Evolutionary conservation across 371 early-diverging fungal genomes (phyloP), one percentile per base, ranked within the genome.

Genomic region (Choanephora cucurbitarum): DNA sequence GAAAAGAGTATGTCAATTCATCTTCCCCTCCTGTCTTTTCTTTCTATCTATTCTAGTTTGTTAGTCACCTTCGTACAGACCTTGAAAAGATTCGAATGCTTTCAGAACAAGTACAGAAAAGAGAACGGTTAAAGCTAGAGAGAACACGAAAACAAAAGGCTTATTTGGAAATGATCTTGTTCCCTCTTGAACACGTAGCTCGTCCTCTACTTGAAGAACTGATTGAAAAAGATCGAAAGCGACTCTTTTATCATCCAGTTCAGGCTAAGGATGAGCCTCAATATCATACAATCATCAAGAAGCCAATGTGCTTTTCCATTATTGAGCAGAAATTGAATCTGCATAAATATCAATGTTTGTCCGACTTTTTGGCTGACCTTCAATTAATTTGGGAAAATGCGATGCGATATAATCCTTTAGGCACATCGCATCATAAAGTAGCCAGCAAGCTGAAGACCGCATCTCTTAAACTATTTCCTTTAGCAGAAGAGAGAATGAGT

Each of bases 101-200:
- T 22, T 78, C 85, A 0, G 96, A 97, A 62, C 82, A 91, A 52
- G 90, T 96, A 8, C 82, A 90, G 37, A 89, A 91, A 39, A 82
- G 97, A 2, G 97, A 98, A 59, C 84, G 87, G 45, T 83, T 84
- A 49, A 95, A 96, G 63, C 68, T 95, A 33, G 80, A 83, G 56
- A 60, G 79, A 6, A 69, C 69, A 14, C 73, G 81, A 3, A 65
- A 78, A 28, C 88, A 89, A 54, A 77, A 79, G 8, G 83, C 82
- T 11, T 90, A 88, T 52, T 44, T 90, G 8, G 89, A 90, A 57
- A 70, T 68, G 44, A 66, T 88, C 10, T 58, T 93, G n/a, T 85
- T 83, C 51, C 97, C 96, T 1, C 62, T 93, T 13, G 85, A 85
- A 42, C 73, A 81, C 17, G 60, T 89, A 8, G 46, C 90, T 34